Conservation (phyloP, 148 eudicot species). For the Persicaria tinctoria region DNA sequence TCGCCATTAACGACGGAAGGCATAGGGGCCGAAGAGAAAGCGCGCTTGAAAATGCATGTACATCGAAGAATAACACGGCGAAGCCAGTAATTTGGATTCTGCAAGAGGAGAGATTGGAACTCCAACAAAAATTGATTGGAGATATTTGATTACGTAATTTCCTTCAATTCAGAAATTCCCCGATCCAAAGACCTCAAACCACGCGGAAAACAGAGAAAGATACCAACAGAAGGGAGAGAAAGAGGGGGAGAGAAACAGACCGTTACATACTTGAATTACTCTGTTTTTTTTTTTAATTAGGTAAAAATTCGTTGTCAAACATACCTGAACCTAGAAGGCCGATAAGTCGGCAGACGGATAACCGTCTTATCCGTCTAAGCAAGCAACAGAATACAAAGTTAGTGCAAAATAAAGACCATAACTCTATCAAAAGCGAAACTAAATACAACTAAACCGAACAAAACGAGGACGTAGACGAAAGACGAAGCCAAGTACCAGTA, state of each 20-base stretch:
- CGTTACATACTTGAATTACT: not conserved
- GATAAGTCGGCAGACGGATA: no score
- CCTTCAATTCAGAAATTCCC: not conserved
- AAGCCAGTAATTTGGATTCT: not conserved
- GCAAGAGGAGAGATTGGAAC: not conserved
- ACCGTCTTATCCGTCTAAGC: no score
- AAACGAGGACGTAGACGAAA: no score
- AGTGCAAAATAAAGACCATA: no score
- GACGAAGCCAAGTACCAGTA: no score
- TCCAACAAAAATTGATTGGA: not conserved
- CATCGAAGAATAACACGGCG: not conserved
- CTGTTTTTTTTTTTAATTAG: not conserved
- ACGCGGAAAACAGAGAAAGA: not conserved
- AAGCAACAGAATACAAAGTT: no score
- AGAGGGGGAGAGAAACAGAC: not conserved
- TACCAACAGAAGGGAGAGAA: not conserved
- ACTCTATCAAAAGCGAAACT: no score
- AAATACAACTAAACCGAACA: no score
- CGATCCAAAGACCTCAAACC: not conserved
- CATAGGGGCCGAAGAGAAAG: not conserved
- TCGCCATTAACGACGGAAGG: slow-evolving; percentile 34
- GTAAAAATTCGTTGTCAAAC: no score
- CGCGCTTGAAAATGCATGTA: not conserved
- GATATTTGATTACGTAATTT: not conserved
- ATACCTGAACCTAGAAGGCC: no score